Evolutionary conservation across 225 moss, liverwort and hornwort species (phyloP).

Genomic region (Bryoerythrophyllum caledonicum): DNA sequence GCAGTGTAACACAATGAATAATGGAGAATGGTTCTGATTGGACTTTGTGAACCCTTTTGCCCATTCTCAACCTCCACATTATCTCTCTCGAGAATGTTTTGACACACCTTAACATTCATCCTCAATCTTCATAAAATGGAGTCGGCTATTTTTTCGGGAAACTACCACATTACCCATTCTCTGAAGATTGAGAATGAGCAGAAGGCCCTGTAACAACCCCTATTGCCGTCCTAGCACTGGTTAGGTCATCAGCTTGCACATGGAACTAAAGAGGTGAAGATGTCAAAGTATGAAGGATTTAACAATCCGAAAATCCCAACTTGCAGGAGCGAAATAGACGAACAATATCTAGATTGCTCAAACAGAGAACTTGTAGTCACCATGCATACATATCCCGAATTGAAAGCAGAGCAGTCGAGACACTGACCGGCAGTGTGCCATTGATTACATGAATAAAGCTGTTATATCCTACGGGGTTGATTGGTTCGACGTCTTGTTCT

Average conservation of each 20-base stretch:
- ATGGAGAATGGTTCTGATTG: too few relatives aligned
- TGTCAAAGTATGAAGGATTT: not conserved
- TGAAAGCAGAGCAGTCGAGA: slow-evolving; percentile 2
- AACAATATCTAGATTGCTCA: not conserved
- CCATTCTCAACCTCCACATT: too few relatives aligned
- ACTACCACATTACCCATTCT: too few relatives aligned
- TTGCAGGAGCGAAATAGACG: not conserved
- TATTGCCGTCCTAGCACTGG: too few relatives aligned
- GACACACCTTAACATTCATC: too few relatives aligned
- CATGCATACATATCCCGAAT: slow-evolving; percentile 5
- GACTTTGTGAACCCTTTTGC: too few relatives aligned
- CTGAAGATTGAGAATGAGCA: too few relatives aligned
- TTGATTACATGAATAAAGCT: not conserved
- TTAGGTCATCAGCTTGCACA: not conserved
- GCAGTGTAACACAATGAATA: too few relatives aligned
- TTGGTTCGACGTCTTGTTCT: slow-evolving; percentile 47
- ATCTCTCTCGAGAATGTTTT: too few relatives aligned
- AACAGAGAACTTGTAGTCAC: not conserved
- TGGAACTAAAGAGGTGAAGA: not conserved
- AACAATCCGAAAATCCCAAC: not conserved
- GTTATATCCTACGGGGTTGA: slow-evolving; percentile 57
- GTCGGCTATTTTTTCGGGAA: too few relatives aligned
- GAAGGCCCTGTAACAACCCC: too few relatives aligned
- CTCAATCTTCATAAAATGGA: too few relatives aligned
- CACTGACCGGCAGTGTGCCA: slow-evolving; percentile 5